phyloP scores from a whole-genome alignment of 1,139 yeast genomes.

The Scheffersomyces quercinus region DNA sequence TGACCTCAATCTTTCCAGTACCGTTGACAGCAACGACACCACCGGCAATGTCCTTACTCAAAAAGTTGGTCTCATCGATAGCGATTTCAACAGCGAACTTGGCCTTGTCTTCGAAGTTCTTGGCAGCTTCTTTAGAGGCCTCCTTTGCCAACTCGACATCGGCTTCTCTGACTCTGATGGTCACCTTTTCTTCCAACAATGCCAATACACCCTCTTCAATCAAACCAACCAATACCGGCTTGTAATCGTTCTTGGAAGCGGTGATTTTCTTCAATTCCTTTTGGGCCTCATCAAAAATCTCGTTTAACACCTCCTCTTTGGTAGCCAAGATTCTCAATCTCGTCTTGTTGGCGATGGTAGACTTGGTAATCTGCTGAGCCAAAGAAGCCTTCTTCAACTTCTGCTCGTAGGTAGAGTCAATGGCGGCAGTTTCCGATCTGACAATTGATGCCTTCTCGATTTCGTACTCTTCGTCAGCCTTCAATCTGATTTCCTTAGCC shows the following conservation, averaged over 20 bases:
- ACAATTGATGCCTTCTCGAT: conserved; percentile 95
- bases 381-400: conserved; percentile 89
- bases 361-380: conserved; percentile 93
- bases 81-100: conserved; percentile 48
- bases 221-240: conserved; percentile 69
- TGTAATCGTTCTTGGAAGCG: conserved; percentile 53
- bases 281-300: conserved; percentile 71
- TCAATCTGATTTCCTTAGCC: conserved; percentile 91
- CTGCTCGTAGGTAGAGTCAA: conserved; percentile 77
- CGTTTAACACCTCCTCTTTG: conserved; percentile 77
- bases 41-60: conserved; percentile 72
- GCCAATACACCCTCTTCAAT: conserved; percentile 82
- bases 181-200: conserved; percentile 68
- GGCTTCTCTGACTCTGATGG: conserved; percentile 65
- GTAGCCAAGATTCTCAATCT: conserved; percentile 87
- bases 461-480: conserved; percentile 98
- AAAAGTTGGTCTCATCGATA: conserved; percentile 57
- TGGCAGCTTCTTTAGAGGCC: conserved; percentile 62
- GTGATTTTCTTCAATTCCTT: conserved; percentile 59
- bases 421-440: conserved; percentile 85
- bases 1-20: conserved; percentile 80
- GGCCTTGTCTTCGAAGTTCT: conserved; percentile 61
- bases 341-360: conserved; percentile 92
- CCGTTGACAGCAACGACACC: conserved; percentile 77
- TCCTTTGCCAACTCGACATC: conserved; percentile 68